phyloP scores from a whole-genome alignment of 176 grass and related monocot genomes.

The Ensete glaucum region DNA sequence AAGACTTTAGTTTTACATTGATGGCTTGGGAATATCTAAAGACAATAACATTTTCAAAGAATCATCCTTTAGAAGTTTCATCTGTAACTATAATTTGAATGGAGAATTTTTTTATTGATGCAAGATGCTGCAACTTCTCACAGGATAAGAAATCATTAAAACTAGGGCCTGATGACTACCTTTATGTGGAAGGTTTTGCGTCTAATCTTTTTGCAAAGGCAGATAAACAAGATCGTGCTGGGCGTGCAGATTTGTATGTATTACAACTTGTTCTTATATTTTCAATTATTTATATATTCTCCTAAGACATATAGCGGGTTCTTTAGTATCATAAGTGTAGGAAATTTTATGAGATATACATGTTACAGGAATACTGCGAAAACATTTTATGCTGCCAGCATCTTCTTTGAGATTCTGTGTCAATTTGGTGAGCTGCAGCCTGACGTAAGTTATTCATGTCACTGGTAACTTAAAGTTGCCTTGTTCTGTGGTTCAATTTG shows the following conservation, averaged over 20 bases:
- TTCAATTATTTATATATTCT: background rate
- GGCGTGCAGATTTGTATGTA: constrained; percentile 83
- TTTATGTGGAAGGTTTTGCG: constrained; percentile 95
- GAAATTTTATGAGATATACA: background rate
- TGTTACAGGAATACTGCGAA: constrained; percentile 88
- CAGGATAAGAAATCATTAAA: constrained; percentile 90
- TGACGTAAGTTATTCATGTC: constrained; percentile 50
- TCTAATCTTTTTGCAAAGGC: constrained; percentile 93
- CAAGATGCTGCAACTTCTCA: background rate
- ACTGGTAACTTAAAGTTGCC: background rate
- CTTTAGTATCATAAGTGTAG: constrained; percentile 1
- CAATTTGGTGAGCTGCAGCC: constrained; percentile 84
- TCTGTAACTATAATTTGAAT: background rate
- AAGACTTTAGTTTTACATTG: background rate
- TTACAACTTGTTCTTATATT: background rate
- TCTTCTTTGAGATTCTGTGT: constrained; percentile 88
- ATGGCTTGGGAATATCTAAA: background rate
- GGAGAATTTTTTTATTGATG: background rate
- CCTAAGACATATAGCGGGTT: constrained; percentile 4
- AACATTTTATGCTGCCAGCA: constrained; percentile 96
- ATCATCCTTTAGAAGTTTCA: background rate
- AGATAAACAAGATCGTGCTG: constrained; percentile 94
- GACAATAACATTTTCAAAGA: background rate
- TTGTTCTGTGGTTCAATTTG: background rate
- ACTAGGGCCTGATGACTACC: constrained; percentile 54